Evolutionary conservation across 768 basidiomycete genomes (phyloP), one percentile per base, ranked within the genome.

Genomic region (Tylopilus vinaceipallidus): DNA sequence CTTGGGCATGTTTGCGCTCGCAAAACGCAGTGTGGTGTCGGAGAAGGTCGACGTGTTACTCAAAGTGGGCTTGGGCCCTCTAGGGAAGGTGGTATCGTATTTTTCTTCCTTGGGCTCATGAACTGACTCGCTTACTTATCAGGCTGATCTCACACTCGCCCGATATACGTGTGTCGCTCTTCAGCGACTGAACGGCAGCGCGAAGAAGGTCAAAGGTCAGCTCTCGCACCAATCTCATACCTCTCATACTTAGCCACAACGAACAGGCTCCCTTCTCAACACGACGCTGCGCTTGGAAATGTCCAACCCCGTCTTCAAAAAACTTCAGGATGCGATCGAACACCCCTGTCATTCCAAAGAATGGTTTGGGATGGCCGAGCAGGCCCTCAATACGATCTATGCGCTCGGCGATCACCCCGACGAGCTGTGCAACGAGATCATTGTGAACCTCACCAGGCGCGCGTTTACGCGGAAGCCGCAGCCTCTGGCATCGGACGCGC

Each of bases 321-420:
- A 88, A 59, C 75, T 99, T 6, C 82, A 87, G 60, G 84, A 87
- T 2, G 77, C 84, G n/a, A 79, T 98, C 30, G 83, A 92, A 57
- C 75, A 82, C 45, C 87, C 91, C 0, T 89, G 84, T 49, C 79
- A 84, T 38, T 86, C 87, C 17, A 89, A 85, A 57, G 94, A 98
- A 50, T 99, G 95, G 95, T 98, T 99, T 58, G 87, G 87, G 10
- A 82, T 98, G 71, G 91, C 95, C 0, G 97, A 99, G 66, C 95
- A 99, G 67, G 91, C 86, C 9, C 86, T 99, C 70, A 98, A 99
- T 65, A 93, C 95, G 2, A 86, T 97, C 43, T 99, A 98, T 59
- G 84, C 88, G 0, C 80, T 99, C 2, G 95, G 91, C 17, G 92
- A 98, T 60, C 92, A 93, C 54, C 97, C 95, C 1, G 95, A 97